A percentile compares a stretch with the other conserved stretches of the same genome.
These are phyloP conservation scores for Leishmania gerbilli DNA, from an alignment of 208 protist genomes.

Conservation along the genomic window DNA sequence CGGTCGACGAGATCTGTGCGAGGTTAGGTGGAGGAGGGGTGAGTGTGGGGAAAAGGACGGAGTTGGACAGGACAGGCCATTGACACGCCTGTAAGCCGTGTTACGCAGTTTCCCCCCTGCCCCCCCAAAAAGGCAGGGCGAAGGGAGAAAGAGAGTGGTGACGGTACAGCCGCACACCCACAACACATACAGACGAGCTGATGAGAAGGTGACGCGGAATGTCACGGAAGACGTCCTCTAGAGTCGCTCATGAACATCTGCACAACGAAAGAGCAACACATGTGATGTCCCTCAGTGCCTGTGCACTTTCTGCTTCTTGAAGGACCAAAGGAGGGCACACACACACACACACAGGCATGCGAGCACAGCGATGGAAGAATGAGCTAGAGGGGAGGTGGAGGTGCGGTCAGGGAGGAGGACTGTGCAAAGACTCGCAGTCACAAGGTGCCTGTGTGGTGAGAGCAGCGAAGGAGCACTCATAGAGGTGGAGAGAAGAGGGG, in stretches of 20 bases:
- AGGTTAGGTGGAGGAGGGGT: background rate
- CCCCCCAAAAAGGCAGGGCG: background rate
- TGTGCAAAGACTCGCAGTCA: background rate
- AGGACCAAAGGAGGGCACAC: background rate
- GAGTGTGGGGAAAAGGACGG: background rate
- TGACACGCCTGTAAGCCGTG: background rate
- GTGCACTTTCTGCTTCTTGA: background rate
- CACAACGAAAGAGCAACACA: background rate
- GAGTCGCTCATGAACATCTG: background rate
- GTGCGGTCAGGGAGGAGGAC: background rate
- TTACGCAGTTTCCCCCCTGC: background rate
- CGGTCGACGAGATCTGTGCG: background rate
- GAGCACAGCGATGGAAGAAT: background rate
- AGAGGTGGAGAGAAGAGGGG: background rate
- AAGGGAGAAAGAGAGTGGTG: conserved; percentile 6
- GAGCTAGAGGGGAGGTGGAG: background rate
- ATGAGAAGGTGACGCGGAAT: background rate
- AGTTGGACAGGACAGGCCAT: background rate
- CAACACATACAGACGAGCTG: background rate
- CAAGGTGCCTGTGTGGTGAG: conserved; percentile 1
- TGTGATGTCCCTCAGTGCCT: background rate
- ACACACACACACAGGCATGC: conserved; percentile 2
- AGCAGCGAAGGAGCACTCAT: background rate
- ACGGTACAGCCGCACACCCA: background rate
- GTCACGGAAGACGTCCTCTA: background rate